Evolutionary conservation across 495 filamentous ascomycete species (phyloP).

Genomic region (Podospora tetraspora): DNA sequence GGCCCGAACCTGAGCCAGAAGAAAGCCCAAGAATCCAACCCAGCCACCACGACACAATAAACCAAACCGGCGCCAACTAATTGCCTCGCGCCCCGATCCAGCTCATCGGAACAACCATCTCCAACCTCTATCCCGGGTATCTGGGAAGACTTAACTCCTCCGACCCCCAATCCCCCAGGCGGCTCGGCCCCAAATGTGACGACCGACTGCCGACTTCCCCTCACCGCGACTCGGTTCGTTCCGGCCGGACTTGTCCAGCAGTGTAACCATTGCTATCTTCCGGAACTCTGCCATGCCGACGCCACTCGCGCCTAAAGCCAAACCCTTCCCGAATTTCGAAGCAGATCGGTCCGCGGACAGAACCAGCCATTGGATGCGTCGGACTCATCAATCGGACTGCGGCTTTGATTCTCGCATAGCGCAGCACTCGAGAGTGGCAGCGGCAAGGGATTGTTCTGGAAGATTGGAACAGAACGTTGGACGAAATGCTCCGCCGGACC

Average conservation of each 20-base stretch:
- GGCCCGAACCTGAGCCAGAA: neutral
- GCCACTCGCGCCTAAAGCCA: neutral
- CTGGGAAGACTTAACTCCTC: neutral
- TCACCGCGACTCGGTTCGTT: neutral
- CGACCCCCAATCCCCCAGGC: neutral
- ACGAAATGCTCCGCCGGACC: neutral
- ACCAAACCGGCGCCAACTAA: neutral
- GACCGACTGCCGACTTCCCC: neutral
- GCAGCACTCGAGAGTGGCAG: neutral
- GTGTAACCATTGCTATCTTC: neutral
- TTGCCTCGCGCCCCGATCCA: neutral
- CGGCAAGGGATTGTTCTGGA: neutral
- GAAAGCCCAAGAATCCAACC: neutral
- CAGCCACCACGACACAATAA: neutral
- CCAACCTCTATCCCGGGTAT: neutral
- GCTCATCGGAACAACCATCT: neutral
- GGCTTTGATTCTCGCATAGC: neutral
- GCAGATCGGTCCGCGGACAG: neutral
- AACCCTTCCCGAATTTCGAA: neutral
- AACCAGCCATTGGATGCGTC: neutral
- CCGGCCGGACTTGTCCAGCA: neutral
- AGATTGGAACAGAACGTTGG: neutral
- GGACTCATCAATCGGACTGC: neutral
- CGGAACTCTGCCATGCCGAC: neutral
- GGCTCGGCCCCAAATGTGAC: constrained; percentile 11